These are phyloP conservation scores for Beauveria scarabaeidicola DNA, from an alignment of 2,329 filamentous ascomycete species.

Conservation along the genomic window DNA sequence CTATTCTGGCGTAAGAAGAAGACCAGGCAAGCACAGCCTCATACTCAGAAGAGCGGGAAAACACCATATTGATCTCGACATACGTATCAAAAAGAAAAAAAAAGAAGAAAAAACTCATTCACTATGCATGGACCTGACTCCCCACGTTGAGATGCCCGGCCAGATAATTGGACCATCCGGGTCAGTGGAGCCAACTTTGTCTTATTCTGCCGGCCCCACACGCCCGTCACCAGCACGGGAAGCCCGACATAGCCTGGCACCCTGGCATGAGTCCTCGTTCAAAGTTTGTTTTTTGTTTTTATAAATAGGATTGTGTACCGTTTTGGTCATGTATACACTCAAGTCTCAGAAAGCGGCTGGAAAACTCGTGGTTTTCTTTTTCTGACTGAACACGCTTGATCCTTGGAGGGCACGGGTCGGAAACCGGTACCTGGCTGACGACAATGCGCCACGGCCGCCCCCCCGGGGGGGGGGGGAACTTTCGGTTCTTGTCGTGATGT, in stretches of 20 bases:
- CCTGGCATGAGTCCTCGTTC: background rate
- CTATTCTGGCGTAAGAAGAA: background rate
- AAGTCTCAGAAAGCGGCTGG: no score
- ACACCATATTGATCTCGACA: background rate
- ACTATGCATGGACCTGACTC: background rate
- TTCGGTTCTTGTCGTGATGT: no score
- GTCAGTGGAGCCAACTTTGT: background rate
- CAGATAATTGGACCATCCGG: conserved; percentile 8
- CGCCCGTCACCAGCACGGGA: background rate
- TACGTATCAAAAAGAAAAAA: background rate
- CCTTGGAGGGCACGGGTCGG: no score
- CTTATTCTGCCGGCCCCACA: conserved; percentile 1
- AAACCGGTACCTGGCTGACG: background rate
- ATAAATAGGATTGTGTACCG: background rate
- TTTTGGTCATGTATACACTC: background rate
- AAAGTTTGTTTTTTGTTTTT: background rate
- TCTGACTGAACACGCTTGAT: no score
- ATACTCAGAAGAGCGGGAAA: background rate
- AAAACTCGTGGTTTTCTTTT: no score
- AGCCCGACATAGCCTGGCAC: background rate
- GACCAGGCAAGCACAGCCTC: background rate
- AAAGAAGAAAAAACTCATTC: no score
- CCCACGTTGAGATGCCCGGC: conserved; percentile 2
- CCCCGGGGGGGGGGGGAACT: no score
- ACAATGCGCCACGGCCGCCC: background rate